Base-by-base conservation (phyloP, 2,329 filamentous ascomycete species). In the Colletotrichum chrysophilum region DNA sequence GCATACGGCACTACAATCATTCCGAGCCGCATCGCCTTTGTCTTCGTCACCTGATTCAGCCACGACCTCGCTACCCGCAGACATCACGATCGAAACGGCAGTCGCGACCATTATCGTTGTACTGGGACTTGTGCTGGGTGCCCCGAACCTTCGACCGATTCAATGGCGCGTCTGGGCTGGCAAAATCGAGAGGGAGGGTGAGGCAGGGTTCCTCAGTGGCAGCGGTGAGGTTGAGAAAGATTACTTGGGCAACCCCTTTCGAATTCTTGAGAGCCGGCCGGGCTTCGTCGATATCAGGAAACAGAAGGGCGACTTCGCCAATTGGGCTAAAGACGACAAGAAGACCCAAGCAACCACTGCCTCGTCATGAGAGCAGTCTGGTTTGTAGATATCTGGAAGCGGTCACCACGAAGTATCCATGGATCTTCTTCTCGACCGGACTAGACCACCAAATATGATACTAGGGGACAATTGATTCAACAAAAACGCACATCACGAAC, bases 251-350 rank as follows among this genome's bases (percentile, higher is more conserved):
- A 98, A 97, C 82, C 95, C 96, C 7, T 98, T 96, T 84, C 89
- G 88, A 66, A 89, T 91, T 61, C 84, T 98, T 76, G 96, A 98
- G 85, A 93, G 94, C 75, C 88, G 97, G 79, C 92, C 93, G 62
- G 93, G 95, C 2, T 99, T 98, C 81, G 90, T 95, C 86, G 95
- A 99, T 86, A 95, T 98, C 77, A 93, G 95, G 84, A 94, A 92
- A 83, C 90, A 96, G 86, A 91, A 94, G 81, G 92, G 89, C 82
- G 94, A 96, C 75, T 98, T 98, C 87, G 90, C 91, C 18, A 89
- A 93, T 77, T 97, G 95, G 95, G 90, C 92, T 38, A 89, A 89
- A 81, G 82, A 61, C 65, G 73, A 75, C 5, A 77, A 80, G 52
- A 80, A 71, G 34, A 58, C 77, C 65, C 26, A 74, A 48, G 48